Conservation (phyloP, 805 yeast species). For the Candida maesae region DNA sequence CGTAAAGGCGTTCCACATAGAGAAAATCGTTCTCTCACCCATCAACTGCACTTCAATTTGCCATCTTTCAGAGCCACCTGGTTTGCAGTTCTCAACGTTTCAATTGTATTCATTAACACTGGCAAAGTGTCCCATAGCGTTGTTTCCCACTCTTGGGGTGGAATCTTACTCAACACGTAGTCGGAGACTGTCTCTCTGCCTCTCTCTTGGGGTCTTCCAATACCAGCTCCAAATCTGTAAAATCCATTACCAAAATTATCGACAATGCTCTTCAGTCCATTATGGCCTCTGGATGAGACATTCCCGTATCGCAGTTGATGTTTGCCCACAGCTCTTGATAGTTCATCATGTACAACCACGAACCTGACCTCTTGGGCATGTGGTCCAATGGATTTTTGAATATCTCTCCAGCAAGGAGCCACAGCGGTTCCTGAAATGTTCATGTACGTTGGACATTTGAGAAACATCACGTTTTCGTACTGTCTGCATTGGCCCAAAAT, state of each 20-base stretch:
- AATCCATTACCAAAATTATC: constrained; percentile 45
- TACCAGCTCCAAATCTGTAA: constrained; percentile 71
- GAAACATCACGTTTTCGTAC: constrained; percentile 36
- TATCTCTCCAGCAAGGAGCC: constrained; percentile 42
- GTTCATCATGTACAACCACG: constrained; percentile 76
- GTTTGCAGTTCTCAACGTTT: constrained; percentile 16
- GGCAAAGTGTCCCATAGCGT: constrained; percentile 41
- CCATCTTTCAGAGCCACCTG: neutral
- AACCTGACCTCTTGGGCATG: constrained; percentile 35
- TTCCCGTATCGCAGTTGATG: constrained; percentile 57
- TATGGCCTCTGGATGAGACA: constrained; percentile 75
- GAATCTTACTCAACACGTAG: constrained; percentile 59
- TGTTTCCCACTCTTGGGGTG: constrained; percentile 38
- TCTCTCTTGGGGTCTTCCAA: constrained; percentile 53
- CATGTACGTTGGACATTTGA: constrained; percentile 60
- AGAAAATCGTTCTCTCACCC: no score
- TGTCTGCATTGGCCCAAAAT: constrained; percentile 6
- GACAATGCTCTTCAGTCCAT: constrained; percentile 67
- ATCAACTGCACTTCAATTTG: neutral
- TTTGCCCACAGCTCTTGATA: constrained; percentile 62
- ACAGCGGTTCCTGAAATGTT: constrained; percentile 65
- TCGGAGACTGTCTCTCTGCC: constrained; percentile 43
- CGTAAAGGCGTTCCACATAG: no score
- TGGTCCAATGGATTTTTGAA: constrained; percentile 23
- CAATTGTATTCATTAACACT: constrained; percentile 35